Conservation (phyloP, 352 stramenopile species). For the Phytophthora hybrid region DNA sequence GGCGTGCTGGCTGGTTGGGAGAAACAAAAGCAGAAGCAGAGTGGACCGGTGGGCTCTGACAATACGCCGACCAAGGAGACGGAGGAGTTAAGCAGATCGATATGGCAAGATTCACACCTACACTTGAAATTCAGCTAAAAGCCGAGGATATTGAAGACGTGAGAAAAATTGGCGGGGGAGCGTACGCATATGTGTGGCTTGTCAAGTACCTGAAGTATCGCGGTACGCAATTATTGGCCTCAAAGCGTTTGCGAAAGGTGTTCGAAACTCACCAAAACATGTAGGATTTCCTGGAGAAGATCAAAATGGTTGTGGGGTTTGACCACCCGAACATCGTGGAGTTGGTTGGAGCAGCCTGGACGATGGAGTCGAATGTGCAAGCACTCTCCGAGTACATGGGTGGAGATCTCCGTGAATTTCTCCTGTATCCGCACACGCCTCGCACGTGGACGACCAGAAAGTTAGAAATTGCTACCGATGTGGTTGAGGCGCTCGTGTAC, state of each 20-base stretch:
- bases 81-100: slow-evolving; percentile 14
- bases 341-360: slow-evolving; percentile 60
- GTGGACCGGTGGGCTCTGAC: background rate
- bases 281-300: slow-evolving; percentile 52
- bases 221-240: slow-evolving; percentile 33
- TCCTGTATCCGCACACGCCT: slow-evolving; percentile 30
- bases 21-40: slow-evolving; percentile 8
- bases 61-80: background rate
- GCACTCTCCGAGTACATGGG: slow-evolving; percentile 70
- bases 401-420: slow-evolving; percentile 51
- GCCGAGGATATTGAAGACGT: slow-evolving; percentile 57
- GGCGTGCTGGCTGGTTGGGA: slow-evolving; percentile 25
- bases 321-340: slow-evolving; percentile 52
- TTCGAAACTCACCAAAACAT: slow-evolving; percentile 32
- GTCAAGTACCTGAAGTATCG: slow-evolving; percentile 60
- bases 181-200: slow-evolving; percentile 51
- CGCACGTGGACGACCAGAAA: slow-evolving; percentile 41
- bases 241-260: slow-evolving; percentile 50
- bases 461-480: slow-evolving; percentile 24
- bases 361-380: slow-evolving; percentile 48
- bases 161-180: slow-evolving; percentile 49
- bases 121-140: slow-evolving; percentile 47
- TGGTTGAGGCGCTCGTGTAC: slow-evolving; percentile 44
- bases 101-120: slow-evolving; percentile 55
- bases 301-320: slow-evolving; percentile 55